These are phyloP conservation scores for Malus hybrid DNA, from an alignment of 331 rosid genomes.

Conservation along the genomic window DNA sequence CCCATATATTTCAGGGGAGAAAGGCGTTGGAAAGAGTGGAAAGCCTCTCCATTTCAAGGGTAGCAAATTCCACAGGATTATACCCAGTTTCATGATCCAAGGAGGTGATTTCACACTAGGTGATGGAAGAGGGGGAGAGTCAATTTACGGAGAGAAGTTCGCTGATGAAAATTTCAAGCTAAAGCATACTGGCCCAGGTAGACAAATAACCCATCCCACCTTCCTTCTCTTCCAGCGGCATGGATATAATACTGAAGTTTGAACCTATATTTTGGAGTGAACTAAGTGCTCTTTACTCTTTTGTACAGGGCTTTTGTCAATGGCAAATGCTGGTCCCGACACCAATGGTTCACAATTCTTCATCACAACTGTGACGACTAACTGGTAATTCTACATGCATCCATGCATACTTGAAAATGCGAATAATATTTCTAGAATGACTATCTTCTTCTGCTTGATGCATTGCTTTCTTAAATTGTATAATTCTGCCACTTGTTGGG, in stretches of 20 bases:
- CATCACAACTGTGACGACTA: slow-evolving; percentile 92
- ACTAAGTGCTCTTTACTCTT: background rate
- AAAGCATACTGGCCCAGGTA: slow-evolving; percentile 97
- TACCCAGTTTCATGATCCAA: slow-evolving; percentile 97
- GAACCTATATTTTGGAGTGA: background rate
- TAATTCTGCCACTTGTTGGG: slow-evolving; percentile 25
- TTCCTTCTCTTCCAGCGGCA: background rate
- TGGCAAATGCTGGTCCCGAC: slow-evolving; percentile 92
- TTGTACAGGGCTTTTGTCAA: slow-evolving; percentile 65
- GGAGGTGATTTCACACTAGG: slow-evolving; percentile 98
- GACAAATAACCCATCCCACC: background rate
- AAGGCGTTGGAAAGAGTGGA: slow-evolving; percentile 76
- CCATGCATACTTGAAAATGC: background rate
- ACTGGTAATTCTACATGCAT: slow-evolving; percentile 54
- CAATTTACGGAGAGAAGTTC: slow-evolving; percentile 92
- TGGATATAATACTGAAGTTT: background rate
- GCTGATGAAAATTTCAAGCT: slow-evolving; percentile 88
- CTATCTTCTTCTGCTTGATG: background rate
- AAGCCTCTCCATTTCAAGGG: slow-evolving; percentile 92
- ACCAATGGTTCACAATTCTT: slow-evolving; percentile 97
- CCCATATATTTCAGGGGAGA: slow-evolving; percentile 63
- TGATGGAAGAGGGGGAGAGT: slow-evolving; percentile 95
- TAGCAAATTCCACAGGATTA: slow-evolving; percentile 82
- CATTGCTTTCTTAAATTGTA: background rate
- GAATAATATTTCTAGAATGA: background rate